phyloP scores from a whole-genome alignment of 192 early-diverging fungal species.

The Coemansia sp. region DNA sequence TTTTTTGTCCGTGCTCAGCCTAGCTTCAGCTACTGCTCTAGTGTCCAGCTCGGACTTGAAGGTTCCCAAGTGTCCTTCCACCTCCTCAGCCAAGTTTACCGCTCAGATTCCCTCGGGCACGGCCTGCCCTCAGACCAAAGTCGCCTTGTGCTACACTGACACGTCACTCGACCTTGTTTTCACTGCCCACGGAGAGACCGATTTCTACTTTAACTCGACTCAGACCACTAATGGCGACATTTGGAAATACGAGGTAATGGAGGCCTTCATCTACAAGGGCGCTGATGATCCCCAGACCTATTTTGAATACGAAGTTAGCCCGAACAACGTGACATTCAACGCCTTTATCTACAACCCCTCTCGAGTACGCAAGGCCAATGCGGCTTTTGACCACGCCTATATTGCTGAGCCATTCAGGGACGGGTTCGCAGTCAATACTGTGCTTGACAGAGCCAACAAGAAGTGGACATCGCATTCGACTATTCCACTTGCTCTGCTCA shows the following conservation, averaged over 20 bases:
- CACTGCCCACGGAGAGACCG: conserved; percentile 38
- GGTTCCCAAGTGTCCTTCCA: conserved; percentile 44
- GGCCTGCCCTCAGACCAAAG: conserved; percentile 36
- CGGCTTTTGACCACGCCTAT: conserved; percentile 52
- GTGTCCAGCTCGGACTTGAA: conserved; percentile 5
- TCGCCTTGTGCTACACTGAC: conserved; percentile 51
- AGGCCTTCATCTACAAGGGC: conserved; percentile 56
- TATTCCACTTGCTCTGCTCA: conserved; percentile 53
- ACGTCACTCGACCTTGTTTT: conserved; percentile 39
- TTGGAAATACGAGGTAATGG: conserved; percentile 55
- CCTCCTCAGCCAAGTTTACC: conserved; percentile 24
- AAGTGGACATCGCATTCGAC: conserved; percentile 27
- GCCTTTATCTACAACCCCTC: conserved; percentile 56
- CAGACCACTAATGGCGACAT: conserved; percentile 54
- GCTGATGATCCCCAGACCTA: conserved; percentile 45
- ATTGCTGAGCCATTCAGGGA: conserved; percentile 46
- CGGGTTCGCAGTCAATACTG: conserved; percentile 44
- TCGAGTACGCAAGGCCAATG: conserved; percentile 22
- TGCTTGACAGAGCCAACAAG: conserved; percentile 22
- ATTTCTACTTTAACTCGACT: conserved; percentile 39
- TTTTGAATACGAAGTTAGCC: conserved; percentile 52
- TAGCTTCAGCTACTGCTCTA: not conserved
- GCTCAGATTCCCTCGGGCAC: conserved; percentile 27
- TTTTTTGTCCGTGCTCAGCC: conserved; percentile 2
- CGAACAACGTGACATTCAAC: conserved; percentile 55